Conservation (phyloP, 2,329 filamentous ascomycete species). For the Acrodontium crateriforme region DNA sequence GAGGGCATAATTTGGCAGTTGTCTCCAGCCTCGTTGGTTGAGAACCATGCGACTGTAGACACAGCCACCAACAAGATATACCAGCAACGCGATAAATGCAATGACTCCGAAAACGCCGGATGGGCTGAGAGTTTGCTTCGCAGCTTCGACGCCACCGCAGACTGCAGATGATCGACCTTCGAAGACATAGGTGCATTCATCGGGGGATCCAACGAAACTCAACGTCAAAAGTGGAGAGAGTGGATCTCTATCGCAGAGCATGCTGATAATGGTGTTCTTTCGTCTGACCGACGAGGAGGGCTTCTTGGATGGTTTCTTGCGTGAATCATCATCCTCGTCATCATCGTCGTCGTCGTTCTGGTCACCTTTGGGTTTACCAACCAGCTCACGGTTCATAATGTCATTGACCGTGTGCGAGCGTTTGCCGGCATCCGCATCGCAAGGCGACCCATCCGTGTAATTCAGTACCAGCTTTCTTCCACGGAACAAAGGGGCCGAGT, state of each 20-base stretch:
- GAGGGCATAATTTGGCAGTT: constrained; percentile 84
- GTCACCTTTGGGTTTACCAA: constrained; percentile 22
- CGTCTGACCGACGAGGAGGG: constrained; percentile 44
- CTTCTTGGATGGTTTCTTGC: constrained; percentile 12
- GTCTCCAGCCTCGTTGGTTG: constrained; percentile 87
- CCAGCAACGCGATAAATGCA: constrained; percentile 58
- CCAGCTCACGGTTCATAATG: constrained; percentile 23
- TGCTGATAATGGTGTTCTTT: constrained; percentile 78
- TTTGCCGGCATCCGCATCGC: constrained; percentile 23
- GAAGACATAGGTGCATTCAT: constrained; percentile 93
- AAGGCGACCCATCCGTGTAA: constrained; percentile 37
- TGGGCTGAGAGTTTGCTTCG: constrained; percentile 46
- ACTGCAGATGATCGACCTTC: constrained; percentile 77
- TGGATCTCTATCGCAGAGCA: constrained; percentile 80
- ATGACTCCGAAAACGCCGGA: constrained; percentile 82
- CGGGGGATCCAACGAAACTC: constrained; percentile 69
- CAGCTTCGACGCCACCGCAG: constrained; percentile 55
- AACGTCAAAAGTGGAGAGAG: constrained; percentile 52
- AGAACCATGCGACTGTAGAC: constrained; percentile 92
- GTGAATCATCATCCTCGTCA: constrained; percentile 13
- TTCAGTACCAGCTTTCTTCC: constrained; percentile 49
- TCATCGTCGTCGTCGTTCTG: constrained; percentile 22
- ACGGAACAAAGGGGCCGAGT: constrained; percentile 41
- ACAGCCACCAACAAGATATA: constrained; percentile 83
- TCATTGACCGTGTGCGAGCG: constrained; percentile 11